These are phyloP conservation scores for Theobroma cacao DNA, from an alignment of 345 rosid species.

Conservation along the genomic window DNA sequence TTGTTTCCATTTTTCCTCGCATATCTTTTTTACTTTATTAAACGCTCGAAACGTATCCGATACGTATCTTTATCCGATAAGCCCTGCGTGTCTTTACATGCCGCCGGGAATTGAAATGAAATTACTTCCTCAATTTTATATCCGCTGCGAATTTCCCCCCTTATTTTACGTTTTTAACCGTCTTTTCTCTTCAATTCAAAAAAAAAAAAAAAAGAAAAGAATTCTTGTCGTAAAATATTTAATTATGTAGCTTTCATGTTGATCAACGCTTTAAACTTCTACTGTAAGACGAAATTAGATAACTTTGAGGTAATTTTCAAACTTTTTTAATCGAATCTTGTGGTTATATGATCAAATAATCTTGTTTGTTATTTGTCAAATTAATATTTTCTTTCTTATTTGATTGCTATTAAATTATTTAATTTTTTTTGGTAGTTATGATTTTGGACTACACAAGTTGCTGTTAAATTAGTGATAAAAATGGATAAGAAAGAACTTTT, in stretches of 20 bases:
- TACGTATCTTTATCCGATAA: neutral
- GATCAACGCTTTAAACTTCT: neutral
- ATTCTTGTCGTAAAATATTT: neutral
- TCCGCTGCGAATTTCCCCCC: neutral
- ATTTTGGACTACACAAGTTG: neutral
- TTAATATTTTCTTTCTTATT: neutral
- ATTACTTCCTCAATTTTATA: neutral
- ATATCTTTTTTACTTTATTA: neutral
- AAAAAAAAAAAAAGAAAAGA: neutral
- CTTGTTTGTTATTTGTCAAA: neutral
- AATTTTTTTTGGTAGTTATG: neutral
- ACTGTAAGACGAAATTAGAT: neutral
- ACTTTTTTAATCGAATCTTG: neutral
- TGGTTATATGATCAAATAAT: neutral
- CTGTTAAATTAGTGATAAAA: neutral
- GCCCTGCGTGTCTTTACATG: neutral
- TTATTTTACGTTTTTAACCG: neutral
- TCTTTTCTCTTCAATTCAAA: neutral
- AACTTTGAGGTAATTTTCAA: neutral
- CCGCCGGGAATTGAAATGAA: neutral
- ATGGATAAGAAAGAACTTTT: neutral
- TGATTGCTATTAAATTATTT: neutral
- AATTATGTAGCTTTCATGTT: neutral
- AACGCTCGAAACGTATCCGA: neutral
- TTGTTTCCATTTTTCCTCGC: neutral